Percentiles rank a stretch among this genome's conserved stretches.
Evolutionary conservation across 495 filamentous ascomycete genomes (phyloP).

Genomic region (Extremus antarcticus): DNA sequence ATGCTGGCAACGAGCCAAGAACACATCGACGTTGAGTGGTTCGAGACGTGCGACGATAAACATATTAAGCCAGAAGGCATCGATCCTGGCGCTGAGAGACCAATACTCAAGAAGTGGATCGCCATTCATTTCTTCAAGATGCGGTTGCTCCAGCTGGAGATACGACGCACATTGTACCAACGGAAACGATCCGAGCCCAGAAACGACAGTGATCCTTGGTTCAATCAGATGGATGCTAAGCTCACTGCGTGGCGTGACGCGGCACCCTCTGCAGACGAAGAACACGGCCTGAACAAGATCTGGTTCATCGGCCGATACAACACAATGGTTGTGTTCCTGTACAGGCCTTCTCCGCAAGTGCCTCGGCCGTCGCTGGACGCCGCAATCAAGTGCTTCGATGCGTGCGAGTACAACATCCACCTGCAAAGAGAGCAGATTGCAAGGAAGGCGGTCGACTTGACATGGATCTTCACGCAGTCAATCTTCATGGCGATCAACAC

Average conservation of each 20-base stretch:
- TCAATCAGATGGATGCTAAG: slow-evolving; percentile 63
- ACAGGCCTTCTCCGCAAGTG: slow-evolving; percentile 80
- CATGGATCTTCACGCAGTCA: slow-evolving; percentile 80
- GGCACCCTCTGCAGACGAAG: slow-evolving; percentile 50
- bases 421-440: slow-evolving; percentile 67
- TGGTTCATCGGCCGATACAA: slow-evolving; percentile 70
- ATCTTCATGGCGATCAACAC: slow-evolving; percentile 82
- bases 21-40: slow-evolving; percentile 71
- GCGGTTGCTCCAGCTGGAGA: slow-evolving; percentile 78
- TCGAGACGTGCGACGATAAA: slow-evolving; percentile 64
- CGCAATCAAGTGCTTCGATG: slow-evolving; percentile 70
- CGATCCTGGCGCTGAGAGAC: slow-evolving; percentile 44
- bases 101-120: slow-evolving; percentile 67
- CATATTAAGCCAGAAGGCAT: slow-evolving; percentile 75
- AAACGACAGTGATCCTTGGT: slow-evolving; percentile 76
- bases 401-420: slow-evolving; percentile 64
- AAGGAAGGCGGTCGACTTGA: slow-evolving; percentile 64
- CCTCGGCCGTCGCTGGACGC: slow-evolving; percentile 67
- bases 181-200: slow-evolving; percentile 61
- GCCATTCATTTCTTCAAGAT: slow-evolving; percentile 90
- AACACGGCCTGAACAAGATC: slow-evolving; percentile 51
- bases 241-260: slow-evolving; percentile 60
- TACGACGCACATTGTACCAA: slow-evolving; percentile 70
- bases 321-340: slow-evolving; percentile 74
- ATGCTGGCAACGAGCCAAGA: slow-evolving; percentile 68